phyloP scores from a whole-genome alignment of 305 asterid genomes.

The Withania somnifera region DNA sequence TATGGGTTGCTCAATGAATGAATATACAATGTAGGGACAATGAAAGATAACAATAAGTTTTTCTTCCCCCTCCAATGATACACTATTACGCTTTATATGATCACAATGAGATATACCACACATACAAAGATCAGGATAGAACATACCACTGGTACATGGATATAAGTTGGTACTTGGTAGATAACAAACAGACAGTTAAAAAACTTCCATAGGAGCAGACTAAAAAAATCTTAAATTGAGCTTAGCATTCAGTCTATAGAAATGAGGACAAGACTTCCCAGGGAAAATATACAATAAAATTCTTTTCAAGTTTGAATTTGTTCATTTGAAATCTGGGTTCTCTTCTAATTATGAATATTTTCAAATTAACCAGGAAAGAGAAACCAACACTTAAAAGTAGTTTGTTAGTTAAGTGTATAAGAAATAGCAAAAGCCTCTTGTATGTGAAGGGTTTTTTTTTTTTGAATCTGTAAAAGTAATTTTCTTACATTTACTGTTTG shows the following conservation, averaged over 20 bases:
- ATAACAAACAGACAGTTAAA: not conserved
- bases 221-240: not conserved
- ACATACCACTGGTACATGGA: not conserved
- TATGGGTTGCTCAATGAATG: not conserved
- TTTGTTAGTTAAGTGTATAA: not conserved
- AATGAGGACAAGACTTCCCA: not conserved
- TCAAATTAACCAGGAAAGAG: not conserved
- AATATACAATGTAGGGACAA: not conserved
- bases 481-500: conserved; percentile 78
- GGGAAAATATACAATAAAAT: not conserved
- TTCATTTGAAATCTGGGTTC: not conserved
- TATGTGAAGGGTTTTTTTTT: not conserved
- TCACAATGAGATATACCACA: not conserved
- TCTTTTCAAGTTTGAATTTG: not conserved
- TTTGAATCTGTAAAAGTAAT: conserved; percentile 12
- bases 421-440: not conserved
- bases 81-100: not conserved
- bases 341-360: not conserved
- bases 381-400: not conserved
- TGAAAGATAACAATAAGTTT: not conserved
- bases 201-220: not conserved
- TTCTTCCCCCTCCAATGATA: not conserved
- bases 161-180: not conserved
- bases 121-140: not conserved
- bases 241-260: not conserved